phyloP scores from a whole-genome alignment of 1,284 basidiomycete species.

The Cutaneotrichosporon sp. region DNA sequence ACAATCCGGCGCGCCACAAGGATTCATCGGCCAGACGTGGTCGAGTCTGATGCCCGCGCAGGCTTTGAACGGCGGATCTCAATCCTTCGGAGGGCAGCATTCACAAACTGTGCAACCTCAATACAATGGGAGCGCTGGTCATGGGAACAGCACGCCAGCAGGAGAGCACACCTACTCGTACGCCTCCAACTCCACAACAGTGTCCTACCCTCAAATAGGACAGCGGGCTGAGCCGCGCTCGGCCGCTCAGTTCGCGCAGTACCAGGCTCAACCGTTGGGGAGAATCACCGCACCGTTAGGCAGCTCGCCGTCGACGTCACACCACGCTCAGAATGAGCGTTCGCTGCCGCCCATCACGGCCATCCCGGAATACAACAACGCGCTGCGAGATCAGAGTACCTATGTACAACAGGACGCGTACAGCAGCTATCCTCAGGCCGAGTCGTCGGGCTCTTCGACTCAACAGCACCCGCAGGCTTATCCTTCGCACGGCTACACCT shows the following conservation, averaged over 20 bases:
- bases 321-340: neutral
- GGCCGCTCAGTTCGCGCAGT: neutral
- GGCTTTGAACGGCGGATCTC: neutral
- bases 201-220: neutral
- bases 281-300: neutral
- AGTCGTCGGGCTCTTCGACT: neutral
- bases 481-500: neutral
- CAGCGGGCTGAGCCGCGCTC: neutral
- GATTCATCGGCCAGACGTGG: conserved; percentile 5
- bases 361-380: too few species aligned
- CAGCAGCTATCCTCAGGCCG: neutral
- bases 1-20: neutral
- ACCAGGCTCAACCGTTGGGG: neutral
- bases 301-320: neutral
- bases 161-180: neutral
- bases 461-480: neutral
- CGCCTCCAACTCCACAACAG: neutral
- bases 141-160: neutral
- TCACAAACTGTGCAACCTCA: neutral
- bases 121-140: neutral
- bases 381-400: neutral
- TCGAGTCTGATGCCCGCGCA: neutral
- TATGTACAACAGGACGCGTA: neutral
- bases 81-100: neutral
- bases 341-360: neutral